Evolutionary conservation across 495 filamentous ascomycete species (phyloP).

Genomic region (Zalerion maritima): DNA sequence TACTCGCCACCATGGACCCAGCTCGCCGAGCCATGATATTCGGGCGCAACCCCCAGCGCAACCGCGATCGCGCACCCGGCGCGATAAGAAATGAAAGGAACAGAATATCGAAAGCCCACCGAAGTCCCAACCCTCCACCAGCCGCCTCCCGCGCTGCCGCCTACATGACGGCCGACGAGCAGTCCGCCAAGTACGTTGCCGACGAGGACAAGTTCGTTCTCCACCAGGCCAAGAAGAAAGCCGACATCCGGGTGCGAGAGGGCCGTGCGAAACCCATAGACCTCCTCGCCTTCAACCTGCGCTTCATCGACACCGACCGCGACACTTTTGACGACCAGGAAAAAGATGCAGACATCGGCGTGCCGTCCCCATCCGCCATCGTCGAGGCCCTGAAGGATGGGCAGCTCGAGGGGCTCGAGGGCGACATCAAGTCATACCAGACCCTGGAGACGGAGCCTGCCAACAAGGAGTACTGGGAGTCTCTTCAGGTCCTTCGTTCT

Average conservation of each 20-base stretch:
- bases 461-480: slow-evolving; percentile 86
- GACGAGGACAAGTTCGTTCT: slow-evolving; percentile 94
- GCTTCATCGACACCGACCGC: slow-evolving; percentile 73
- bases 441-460: slow-evolving; percentile 60
- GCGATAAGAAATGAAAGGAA: slow-evolving; percentile 27
- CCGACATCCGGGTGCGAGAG: slow-evolving; percentile 89
- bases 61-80: slow-evolving; percentile 28
- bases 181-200: slow-evolving; percentile 71
- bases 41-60: slow-evolving; percentile 22
- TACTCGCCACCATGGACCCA: no score
- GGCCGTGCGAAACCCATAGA: slow-evolving; percentile 87
- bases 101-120: slow-evolving; percentile 29
- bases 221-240: slow-evolving; percentile 96
- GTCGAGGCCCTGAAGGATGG: slow-evolving; percentile 55
- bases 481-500: slow-evolving; percentile 70
- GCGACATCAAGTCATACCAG: slow-evolving; percentile 76
- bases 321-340: slow-evolving; percentile 72
- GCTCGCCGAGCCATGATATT: slow-evolving; percentile 33
- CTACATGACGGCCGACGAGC: slow-evolving; percentile 47
- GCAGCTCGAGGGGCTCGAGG: slow-evolving; percentile 63
- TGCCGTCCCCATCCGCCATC: slow-evolving; percentile 70
- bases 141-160: slow-evolving; percentile 10
- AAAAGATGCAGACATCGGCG: slow-evolving; percentile 50
- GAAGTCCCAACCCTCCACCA: slow-evolving; percentile 14
- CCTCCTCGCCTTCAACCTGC: slow-evolving; percentile 82